Conservation (phyloP, 1,284 basidiomycete species). For the Marasmius sp. region DNA sequence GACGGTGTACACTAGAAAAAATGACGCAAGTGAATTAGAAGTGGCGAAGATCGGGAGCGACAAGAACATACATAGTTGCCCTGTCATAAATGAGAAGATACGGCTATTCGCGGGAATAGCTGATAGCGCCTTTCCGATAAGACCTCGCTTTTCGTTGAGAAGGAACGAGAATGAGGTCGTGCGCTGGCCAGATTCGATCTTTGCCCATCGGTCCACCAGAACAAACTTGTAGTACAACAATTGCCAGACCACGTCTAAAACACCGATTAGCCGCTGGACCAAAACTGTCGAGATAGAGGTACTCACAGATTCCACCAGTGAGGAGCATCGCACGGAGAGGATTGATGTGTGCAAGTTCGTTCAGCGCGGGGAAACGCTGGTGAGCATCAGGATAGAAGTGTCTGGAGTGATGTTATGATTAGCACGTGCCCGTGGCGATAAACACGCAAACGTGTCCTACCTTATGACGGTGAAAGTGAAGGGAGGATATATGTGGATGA, state of each 20-base stretch:
- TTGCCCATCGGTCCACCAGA: slow-evolving; percentile 77
- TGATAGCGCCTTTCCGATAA: slow-evolving; percentile 72
- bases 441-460: slow-evolving; percentile 40
- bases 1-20: slow-evolving; percentile 73
- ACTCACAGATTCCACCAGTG: slow-evolving; percentile 74
- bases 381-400: slow-evolving; percentile 82
- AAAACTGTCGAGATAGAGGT: slow-evolving; percentile 5
- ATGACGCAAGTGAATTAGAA: not conserved
- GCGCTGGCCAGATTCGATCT: slow-evolving; percentile 85
- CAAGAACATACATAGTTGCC: slow-evolving; percentile 72
- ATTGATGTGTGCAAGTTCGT: slow-evolving; percentile 59
- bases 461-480: slow-evolving; percentile 86
- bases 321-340: slow-evolving; percentile 64
- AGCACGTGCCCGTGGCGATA: slow-evolving; percentile 9
- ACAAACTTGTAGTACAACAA: slow-evolving; percentile 91
- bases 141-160: slow-evolving; percentile 81
- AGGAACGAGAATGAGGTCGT: slow-evolving; percentile 85
- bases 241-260: slow-evolving; percentile 84
- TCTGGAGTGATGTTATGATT: slow-evolving; percentile 34
- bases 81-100: slow-evolving; percentile 77
- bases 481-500: slow-evolving; percentile 88
- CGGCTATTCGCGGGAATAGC: slow-evolving; percentile 61
- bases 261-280: slow-evolving; percentile 13
- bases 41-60: slow-evolving; percentile 3
- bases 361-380: slow-evolving; percentile 80